Evolutionary conservation across 129 eudicot genomes (phyloP), one percentile per base, ranked within the genome.

Genomic region (Dittrichia graveolens): DNA sequence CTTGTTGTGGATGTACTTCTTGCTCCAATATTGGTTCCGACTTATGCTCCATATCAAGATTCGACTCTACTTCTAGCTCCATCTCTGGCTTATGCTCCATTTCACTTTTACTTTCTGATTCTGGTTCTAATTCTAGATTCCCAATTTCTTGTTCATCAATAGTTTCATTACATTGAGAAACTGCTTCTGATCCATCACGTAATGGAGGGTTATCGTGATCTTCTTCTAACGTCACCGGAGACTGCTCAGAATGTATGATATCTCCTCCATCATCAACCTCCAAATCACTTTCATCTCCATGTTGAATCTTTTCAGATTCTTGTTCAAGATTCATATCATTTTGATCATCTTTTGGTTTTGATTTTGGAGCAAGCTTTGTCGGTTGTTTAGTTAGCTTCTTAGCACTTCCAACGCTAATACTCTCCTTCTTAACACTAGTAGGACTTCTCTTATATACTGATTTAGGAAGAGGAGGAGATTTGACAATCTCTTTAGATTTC

Each of bases 391-490:
- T 58, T 34, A 14, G 18, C 48, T 52, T 66, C 59, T 9, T 79
- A 46, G 67, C 15, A 78, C 52, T 78, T 42, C 8, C 40, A 13
- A n/a, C 40, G 24, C 59, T 53, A 8, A 3, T 4, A 39, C n/a
- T 69, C 53, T 71, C 65, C 75, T 76, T 81, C 71, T 72, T 81
- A 18, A 61, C 57, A 50, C 15, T 70, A 0, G 76, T 77, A 15
- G 82, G 76, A 54, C 84, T 84, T 70, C 63, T 78, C 14, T 40
- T 53, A 14, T 9, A 69, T 34, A 35, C 9, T 9, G 70, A 50
- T 47, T 73, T 80, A 18, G 83, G 83, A 72, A 80, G 53, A 7
- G 70, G 73, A 0, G 76, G 80, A 37, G 83, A 76, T 56, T 77
- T 84, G 12, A 61, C 77, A 15, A 38, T 40, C 19, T 83, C 84